phyloP scores from a whole-genome alignment of 345 rosid species.

The Pistacia integerrima region DNA sequence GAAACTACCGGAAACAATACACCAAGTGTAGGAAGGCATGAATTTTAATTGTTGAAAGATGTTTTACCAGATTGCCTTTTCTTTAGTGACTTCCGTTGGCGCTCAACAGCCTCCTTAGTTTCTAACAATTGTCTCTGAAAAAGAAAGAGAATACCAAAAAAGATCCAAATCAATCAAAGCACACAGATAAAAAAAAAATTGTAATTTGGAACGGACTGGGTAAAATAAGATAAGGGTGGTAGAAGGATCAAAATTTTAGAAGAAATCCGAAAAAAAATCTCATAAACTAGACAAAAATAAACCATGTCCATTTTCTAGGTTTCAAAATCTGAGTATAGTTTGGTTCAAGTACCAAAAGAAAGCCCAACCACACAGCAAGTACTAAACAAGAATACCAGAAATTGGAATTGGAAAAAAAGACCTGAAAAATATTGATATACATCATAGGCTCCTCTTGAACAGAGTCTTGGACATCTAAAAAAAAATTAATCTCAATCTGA shows the following conservation, averaged over 20 bases:
- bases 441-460: not conserved
- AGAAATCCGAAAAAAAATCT: not conserved
- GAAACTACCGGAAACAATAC: not conserved
- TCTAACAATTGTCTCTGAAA: slow-evolving; percentile 80
- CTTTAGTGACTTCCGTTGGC: slow-evolving; percentile 89
- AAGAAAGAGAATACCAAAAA: not conserved
- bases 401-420: not conserved
- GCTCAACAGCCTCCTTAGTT: slow-evolving; percentile 92
- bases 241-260: not conserved
- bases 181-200: not conserved
- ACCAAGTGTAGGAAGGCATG: not conserved
- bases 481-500: too few relatives aligned
- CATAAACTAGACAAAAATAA: too few relatives aligned
- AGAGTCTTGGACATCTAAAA: not conserved
- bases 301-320: too few relatives aligned
- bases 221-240: too few relatives aligned
- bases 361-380: not conserved
- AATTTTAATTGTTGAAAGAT: slow-evolving; percentile 1
- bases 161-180: not conserved
- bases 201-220: too few relatives aligned
- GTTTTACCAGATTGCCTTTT: slow-evolving; percentile 80
- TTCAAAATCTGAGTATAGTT: too few relatives aligned
- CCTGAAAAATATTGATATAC: not conserved
- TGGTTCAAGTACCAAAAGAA: not conserved
- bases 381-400: not conserved